Base-by-base conservation (phyloP, 1,284 basidiomycete species). In the Inonotus hispidus region DNA sequence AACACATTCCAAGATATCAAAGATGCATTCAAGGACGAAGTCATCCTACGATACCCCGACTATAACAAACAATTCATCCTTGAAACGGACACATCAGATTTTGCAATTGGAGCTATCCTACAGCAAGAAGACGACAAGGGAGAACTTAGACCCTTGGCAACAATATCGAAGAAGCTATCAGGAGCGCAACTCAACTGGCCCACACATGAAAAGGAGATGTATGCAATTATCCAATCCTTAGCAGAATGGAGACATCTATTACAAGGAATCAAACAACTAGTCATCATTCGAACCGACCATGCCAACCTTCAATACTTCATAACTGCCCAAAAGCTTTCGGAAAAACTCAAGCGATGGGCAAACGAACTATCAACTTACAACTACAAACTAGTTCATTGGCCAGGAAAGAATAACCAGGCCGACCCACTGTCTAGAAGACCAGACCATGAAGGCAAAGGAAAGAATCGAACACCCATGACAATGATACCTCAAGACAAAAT, bases 141-240 rank as follows among this genome's bases (percentile, higher is more conserved):
- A 1, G 23, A 54, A 13, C 62, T 66, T 1, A 67, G 67, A n/a
- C 72, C 73, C 1, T 55, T 72, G 2, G 70, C 64, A 2, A 71
- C 71, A 60, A 60, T 64, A 38, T 73, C 70, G 7, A 59, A 68
- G 2, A 65, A 64, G 16, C 56, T 74, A 8, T 49, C 27, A 8
- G 39, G 65, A 1, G 66, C 72, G 1, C 69, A 76, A 60, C 60
- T 64, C 2, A 78, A 77, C 63, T 78, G 75, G 61, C 63, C 66
- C 7, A 71, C 72, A 43, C 70, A 74, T 59, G 73, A 79, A 61
- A 72, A 75, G 47, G 75, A 79, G 58, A 49, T 79, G 53, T 16
- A 74, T 1, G 73, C 74, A 1, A 70, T 76, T 16, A 67, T 74
- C 7, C 21, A 58, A 6, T 63, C 69, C 0, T 64, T 75, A 14